Base-by-base conservation (phyloP, 192 early-diverging fungal genomes). In the Coemansia sp. region DNA sequence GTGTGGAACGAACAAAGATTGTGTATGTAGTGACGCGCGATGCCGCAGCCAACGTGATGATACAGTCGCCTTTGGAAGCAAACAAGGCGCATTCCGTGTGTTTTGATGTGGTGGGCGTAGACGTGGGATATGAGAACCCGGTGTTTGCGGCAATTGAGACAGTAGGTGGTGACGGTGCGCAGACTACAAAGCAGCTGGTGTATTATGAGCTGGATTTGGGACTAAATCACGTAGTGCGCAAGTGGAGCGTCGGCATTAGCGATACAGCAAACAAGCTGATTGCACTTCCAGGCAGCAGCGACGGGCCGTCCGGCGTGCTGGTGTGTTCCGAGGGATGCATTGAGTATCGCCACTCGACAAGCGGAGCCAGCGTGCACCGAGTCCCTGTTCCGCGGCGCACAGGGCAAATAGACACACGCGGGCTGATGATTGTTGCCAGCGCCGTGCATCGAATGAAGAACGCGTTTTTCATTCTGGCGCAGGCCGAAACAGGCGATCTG, bases 121-220 rank as follows among this genome's bases (percentile, higher is more conserved):
- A 99, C 76, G 96, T 99, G 23, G 98, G 95, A 0, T 99, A 92
- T 65, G 98, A 99, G 63, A 99, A 98, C 73, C 98, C 98, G 9
- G 84, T 96, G 39, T 99, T 99, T 84, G 98, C 96, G 1, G 88
- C 89, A 52, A 71, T 99, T 45, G 97, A 99, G 72, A 83, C 88
- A 1, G 89, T 88, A 72, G 94, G 93, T 66, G 82, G 84, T 19
- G 74, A 84, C 87, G 27, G 35, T 1, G 25, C 14, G 10, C 15
- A 82, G 86, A 9, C 89, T 86, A 6, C 79, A 83, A 92, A 92
- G 79, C 91, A 93, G 87, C 83, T 98, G 65, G 92, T 88, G 27
- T 97, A 93, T 63, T 98, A 98, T 62, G 98, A 99, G 77, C 78
- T 99, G 64, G 98, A 99, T 72, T 86, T 99, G 58, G 98, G 98